Evolutionary conservation across 257 asterid species (phyloP), one percentile per base, ranked within the genome.

Genomic region (Gynochthodes officinalis): DNA sequence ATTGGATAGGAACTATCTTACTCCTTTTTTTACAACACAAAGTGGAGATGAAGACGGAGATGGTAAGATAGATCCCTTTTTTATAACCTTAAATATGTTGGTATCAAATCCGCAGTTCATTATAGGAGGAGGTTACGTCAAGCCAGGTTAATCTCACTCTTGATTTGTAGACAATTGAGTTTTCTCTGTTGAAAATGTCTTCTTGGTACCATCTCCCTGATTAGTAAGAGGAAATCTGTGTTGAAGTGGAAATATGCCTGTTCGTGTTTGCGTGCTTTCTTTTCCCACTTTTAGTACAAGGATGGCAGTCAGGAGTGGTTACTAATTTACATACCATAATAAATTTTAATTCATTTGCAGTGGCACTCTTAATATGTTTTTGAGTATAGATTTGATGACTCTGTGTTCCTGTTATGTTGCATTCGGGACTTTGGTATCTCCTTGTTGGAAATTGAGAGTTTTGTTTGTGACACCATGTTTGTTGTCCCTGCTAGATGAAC

Each of bases 11-110:
- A 92, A 95, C 88, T 95, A 90, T 86, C 96, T 95, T 57, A 95
- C 99, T 67, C 99, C 98, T 13, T 95, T 95, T 84, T 95, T 95
- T 72, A 95, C 98, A 39, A 76, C 85, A 75, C 99, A 95, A 79
- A 80, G 80, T 71, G 96, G 92, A 53, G 96, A 90, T 67, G 99
- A 92, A 71, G 97, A 89, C 15, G 97, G 87, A 64, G 77, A 71
- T 28, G 97, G 97, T 90, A 84, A 81, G 89, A 72, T 79, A 61
- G 66, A 54, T 63, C 25, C 79, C 64, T 66, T 44, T 14, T 35
- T 35, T n/a, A 46, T 16, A 16, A 37, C 43, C 58, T 63, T 49
- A 21, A 7, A 42, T 33, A 54, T 11, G 10, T 12, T 44, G 46
- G 25, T 21, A 12, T 12, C 18, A 54, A 33, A 25, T 5, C 37